Conservation (phyloP, 2,329 filamentous ascomycete genomes). For the Byssochlamys sp. region DNA sequence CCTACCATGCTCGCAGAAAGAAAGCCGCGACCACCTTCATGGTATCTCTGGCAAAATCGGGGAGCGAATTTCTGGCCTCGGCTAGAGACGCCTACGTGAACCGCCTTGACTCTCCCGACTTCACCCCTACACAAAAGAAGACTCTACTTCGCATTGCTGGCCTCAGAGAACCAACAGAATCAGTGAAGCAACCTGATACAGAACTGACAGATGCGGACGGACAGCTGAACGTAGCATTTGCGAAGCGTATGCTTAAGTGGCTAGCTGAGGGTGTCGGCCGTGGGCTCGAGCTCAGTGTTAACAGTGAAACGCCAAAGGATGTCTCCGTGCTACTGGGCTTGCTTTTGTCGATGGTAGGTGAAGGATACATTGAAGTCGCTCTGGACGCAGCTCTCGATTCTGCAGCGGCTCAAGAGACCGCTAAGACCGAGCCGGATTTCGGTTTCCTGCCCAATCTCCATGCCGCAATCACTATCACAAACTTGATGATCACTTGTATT, state of each 20-base stretch:
- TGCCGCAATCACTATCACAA: slow-evolving; percentile 76
- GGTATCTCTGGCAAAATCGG: slow-evolving; percentile 79
- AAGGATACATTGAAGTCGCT: slow-evolving; percentile 61
- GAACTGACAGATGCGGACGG: slow-evolving; percentile 88
- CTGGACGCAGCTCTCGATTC: slow-evolving; percentile 63
- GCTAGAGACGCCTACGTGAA: slow-evolving; percentile 88
- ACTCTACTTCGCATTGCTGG: slow-evolving; percentile 87
- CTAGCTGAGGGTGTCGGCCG: slow-evolving; percentile 87
- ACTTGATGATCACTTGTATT: slow-evolving; percentile 87
- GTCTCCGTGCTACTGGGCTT: slow-evolving; percentile 75
- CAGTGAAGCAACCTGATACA: slow-evolving; percentile 66
- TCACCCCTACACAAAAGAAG: slow-evolving; percentile 76
- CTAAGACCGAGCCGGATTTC: slow-evolving; percentile 78
- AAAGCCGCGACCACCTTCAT: slow-evolving; percentile 88
- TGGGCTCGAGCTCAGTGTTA: slow-evolving; percentile 78
- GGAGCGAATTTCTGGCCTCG: slow-evolving; percentile 75
- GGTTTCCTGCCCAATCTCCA: slow-evolving; percentile 70
- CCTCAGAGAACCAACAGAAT: slow-evolving; percentile 58
- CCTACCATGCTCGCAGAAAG: slow-evolving; percentile 73
- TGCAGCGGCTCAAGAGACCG: slow-evolving; percentile 64
- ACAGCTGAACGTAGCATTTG: slow-evolving; percentile 66
- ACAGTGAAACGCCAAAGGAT: slow-evolving; percentile 85
- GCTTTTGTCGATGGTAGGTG: slow-evolving; percentile 76
- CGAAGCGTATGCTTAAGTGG: slow-evolving; percentile 98
- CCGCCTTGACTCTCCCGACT: slow-evolving; percentile 75